These are phyloP conservation scores for Scheffersomyces stipitis DNA, from an alignment of 805 yeast species.

Conservation along the genomic window DNA sequence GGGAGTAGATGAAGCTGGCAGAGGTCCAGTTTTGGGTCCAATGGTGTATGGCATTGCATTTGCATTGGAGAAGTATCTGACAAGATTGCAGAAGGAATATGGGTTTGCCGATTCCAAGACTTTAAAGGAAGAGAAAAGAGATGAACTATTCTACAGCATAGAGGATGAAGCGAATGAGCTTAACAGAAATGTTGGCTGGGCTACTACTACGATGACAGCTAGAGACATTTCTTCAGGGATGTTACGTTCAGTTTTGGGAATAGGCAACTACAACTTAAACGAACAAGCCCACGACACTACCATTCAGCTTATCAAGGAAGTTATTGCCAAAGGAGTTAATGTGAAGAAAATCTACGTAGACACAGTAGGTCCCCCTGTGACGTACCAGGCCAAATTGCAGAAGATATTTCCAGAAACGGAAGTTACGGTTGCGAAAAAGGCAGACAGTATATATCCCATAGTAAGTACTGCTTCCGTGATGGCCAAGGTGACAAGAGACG, in stretches of 20 bases:
- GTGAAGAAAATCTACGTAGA: constrained; percentile 80
- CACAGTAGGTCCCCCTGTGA: constrained; percentile 93
- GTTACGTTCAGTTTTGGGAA: constrained; percentile 57
- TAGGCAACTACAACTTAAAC: constrained; percentile 72
- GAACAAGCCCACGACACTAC: constrained; percentile 98
- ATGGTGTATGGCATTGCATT: constrained; percentile 95
- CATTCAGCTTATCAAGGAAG: constrained; percentile 68
- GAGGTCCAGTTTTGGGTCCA: constrained; percentile 97
- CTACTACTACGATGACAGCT: constrained; percentile 81
- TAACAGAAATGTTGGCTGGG: constrained; percentile 74
- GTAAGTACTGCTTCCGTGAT: constrained; percentile 94
- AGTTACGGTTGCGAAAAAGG: constrained; percentile 88
- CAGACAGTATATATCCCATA: constrained; percentile 87
- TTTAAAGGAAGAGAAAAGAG: constrained; percentile 69
- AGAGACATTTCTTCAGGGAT: constrained; percentile 85
- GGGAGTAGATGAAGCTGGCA: constrained; percentile 98
- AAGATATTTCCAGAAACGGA: constrained; percentile 65
- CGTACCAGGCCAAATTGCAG: constrained; percentile 76
- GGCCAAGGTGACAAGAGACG: constrained; percentile 94
- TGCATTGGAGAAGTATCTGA: constrained; percentile 55
- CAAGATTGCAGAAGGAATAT: constrained; percentile 48
- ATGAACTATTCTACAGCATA: constrained; percentile 57
- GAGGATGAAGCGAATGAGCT: constrained; percentile 48
- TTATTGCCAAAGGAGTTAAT: constrained; percentile 60
- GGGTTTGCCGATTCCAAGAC: constrained; percentile 96